Base-by-base conservation (phyloP, 2,329 filamentous ascomycete genomes). In the Colletotrichum coccodes region DNA sequence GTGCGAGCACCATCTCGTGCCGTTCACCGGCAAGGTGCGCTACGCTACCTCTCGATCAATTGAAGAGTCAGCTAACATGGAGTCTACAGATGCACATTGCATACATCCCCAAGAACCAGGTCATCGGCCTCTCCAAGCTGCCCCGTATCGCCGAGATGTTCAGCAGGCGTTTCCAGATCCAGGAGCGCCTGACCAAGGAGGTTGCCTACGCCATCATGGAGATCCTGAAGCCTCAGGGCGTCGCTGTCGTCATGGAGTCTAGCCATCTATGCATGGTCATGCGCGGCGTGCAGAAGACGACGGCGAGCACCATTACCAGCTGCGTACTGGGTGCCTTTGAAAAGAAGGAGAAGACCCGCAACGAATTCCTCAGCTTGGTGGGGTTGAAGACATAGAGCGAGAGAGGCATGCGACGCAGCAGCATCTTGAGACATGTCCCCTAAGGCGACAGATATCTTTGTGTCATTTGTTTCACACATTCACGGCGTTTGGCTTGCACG, bases 221-320 rank as follows among this genome's bases (percentile, higher is more conserved):
- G 76, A 91, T 98, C 14, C 86, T 99, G 54, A 92, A 97, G 79
- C 96, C 96, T 2, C 94, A 97, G 77, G 96, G 96, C 53, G 95
- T 99, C 2, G 95, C 94, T 23, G 96, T 99, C 3, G 95, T 99
- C 68, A 97, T 99, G 92, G 96, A 99, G 78, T 97, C 94, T 16
- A 95, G 90, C 76, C 96, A 99, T 82, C 85, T 98, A 53, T 99
- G 96, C 85, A 99, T 98, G 95, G 94, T 97, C 18, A 98, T 98
- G 95, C 90, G 96, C 53, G 96, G 96, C n/a, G 95, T 99, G 11
- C 90, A 98, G 79, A 98, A 99, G 86, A 94, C 94, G 0, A 89
- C 87, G 46, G 91, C 93, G 58, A 92, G 89, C 21, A 98, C 96
- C 7, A 96, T 97, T 42, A 99, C 96, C 21, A 98, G 94, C 83